Percentiles rank a stretch among this genome's conserved stretches.
Evolutionary conservation across 1,284 basidiomycete genomes (phyloP).

Genomic region (Cutaneotrichosporon sp.): DNA sequence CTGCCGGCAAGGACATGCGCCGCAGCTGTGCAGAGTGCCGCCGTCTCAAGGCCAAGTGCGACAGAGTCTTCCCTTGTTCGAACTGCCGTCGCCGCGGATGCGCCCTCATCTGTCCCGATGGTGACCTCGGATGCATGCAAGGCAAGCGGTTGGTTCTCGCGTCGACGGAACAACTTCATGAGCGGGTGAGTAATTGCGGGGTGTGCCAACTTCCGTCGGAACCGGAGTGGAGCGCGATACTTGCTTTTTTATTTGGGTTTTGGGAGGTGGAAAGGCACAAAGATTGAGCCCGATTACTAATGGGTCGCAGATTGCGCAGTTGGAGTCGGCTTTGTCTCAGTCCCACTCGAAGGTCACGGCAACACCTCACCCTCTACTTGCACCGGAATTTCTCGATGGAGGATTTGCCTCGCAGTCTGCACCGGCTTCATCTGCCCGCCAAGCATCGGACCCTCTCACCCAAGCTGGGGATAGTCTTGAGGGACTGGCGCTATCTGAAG

Average conservation of each 20-base stretch:
- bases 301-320: conserved; percentile 29
- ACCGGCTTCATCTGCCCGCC: background rate
- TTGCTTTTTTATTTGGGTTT: no score
- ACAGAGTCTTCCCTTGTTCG: conserved; percentile 42
- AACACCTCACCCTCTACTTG: conserved; percentile 32
- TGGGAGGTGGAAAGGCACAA: no score
- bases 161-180: conserved; percentile 42
- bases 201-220: no score
- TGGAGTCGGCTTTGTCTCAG: conserved; percentile 40
- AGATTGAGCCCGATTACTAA: background rate
- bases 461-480: background rate
- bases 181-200: conserved; percentile 31
- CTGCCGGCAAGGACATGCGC: conserved; percentile 21
- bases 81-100: conserved; percentile 44
- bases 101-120: conserved; percentile 42
- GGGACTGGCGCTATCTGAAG: background rate
- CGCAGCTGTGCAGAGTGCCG: conserved; percentile 44
- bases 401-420: conserved; percentile 25
- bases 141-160: conserved; percentile 44
- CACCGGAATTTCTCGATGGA: conserved; percentile 38
- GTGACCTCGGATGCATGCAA: conserved; percentile 45
- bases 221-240: no score
- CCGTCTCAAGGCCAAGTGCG: conserved; percentile 44
- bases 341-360: conserved; percentile 20
- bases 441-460: background rate